A percentile compares a stretch with the other conserved stretches of the same genome.
These are phyloP conservation scores for Neopestalotiopsis sp. DNA, from an alignment of 2,329 filamentous ascomycete species.

Conservation along the genomic window DNA sequence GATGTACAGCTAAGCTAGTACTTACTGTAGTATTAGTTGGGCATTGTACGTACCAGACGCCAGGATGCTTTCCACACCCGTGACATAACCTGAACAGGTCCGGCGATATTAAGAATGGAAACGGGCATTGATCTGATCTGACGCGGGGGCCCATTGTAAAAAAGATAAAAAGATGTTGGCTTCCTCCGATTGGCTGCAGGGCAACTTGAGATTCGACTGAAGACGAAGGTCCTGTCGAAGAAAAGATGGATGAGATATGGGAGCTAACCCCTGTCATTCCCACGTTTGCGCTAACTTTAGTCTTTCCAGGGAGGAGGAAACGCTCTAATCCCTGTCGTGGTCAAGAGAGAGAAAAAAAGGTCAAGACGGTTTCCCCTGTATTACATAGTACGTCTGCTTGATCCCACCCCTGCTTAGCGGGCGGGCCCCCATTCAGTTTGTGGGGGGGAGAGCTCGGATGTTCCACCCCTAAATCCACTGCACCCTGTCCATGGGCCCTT, in stretches of 20 bases:
- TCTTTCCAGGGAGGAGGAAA: not conserved
- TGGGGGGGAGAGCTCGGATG: not conserved
- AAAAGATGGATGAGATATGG: slow-evolving; percentile 3
- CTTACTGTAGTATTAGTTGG: not conserved
- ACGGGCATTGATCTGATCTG: not conserved
- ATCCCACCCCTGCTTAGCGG: not conserved
- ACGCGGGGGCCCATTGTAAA: not conserved
- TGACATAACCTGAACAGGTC: not conserved
- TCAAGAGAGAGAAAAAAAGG: too few species aligned
- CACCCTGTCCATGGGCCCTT: not conserved
- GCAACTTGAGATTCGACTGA: not conserved
- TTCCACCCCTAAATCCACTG: not conserved
- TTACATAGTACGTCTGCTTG: not conserved
- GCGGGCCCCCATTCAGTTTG: not conserved
- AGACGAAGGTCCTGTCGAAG: not conserved
- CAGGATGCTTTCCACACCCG: not conserved
- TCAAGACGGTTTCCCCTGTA: not conserved
- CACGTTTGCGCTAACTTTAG: slow-evolving; percentile 17
- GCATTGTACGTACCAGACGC: not conserved
- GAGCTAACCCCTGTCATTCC: slow-evolving; percentile 11
- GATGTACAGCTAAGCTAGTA: too few species aligned
- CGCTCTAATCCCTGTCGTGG: slow-evolving; percentile 4
- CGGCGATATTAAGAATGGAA: not conserved
- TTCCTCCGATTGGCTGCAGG: slow-evolving; percentile 6
- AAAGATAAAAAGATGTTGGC: not conserved